Evolutionary conservation across 2,329 filamentous ascomycete species (phyloP).

Genomic region (Amauroascus verrucosus): DNA sequence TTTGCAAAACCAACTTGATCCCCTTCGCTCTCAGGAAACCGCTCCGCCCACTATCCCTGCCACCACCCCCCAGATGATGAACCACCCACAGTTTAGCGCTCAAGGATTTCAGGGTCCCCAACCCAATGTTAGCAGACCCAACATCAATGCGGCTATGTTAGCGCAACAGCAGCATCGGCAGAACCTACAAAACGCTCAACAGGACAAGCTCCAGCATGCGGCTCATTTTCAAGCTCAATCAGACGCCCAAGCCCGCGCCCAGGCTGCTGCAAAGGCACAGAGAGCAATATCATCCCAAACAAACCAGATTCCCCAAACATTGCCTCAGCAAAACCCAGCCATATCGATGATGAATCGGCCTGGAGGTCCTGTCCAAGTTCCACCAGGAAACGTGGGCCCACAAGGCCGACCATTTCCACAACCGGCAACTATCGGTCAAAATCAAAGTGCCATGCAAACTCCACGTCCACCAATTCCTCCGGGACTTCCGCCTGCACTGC

Average conservation of each 20-base stretch:
- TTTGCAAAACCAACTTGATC: conserved; percentile 50
- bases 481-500: conserved; percentile 27
- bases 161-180: conserved; percentile 36
- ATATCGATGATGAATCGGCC: conserved; percentile 39
- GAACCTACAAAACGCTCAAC: conserved; percentile 35
- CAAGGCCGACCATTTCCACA: conserved; percentile 29
- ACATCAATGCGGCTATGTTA: conserved; percentile 33
- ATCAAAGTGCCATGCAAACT: conserved; percentile 24
- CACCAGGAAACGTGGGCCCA: conserved; percentile 27
- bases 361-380: conserved; percentile 33
- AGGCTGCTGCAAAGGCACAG: conserved; percentile 38
- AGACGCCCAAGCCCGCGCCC: conserved; percentile 32
- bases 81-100: conserved; percentile 32
- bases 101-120: conserved; percentile 30
- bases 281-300: conserved; percentile 35
- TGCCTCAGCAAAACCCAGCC: conserved; percentile 32
- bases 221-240: conserved; percentile 33
- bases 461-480: conserved; percentile 27
- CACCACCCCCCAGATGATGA: conserved; percentile 39
- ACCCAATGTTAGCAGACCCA: conserved; percentile 28
- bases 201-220: conserved; percentile 32
- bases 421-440: conserved; percentile 27
- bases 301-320: conserved; percentile 30
- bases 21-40: conserved; percentile 50
- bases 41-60: conserved; percentile 55